Conservation (phyloP, 352 stramenopile genomes). For the Aphanomyces cochlioides region DNA sequence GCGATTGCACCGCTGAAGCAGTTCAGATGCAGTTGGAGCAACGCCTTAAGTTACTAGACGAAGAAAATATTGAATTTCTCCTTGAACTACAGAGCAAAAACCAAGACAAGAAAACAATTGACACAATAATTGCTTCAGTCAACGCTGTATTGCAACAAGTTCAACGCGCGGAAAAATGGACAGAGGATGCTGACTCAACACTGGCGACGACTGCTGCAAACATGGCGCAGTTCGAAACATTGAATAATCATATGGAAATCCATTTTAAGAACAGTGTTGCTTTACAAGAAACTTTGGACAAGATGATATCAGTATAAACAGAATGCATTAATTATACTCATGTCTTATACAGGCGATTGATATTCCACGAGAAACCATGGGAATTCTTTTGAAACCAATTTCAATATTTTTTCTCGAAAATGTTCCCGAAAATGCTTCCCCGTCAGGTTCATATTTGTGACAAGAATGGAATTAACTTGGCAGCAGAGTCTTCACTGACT, state of each 20-base stretch:
- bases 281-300: conserved; percentile 50
- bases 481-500: conserved; percentile 28
- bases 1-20: conserved; percentile 41
- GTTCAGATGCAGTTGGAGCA: conserved; percentile 58
- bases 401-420: conserved; percentile 48
- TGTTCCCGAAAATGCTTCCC: conserved; percentile 15
- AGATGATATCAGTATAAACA: conserved; percentile 38
- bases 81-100: conserved; percentile 53
- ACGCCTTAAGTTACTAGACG: conserved; percentile 54
- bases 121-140: conserved; percentile 57
- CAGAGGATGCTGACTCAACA: conserved; percentile 53
- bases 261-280: conserved; percentile 77
- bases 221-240: conserved; percentile 72
- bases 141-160: conserved; percentile 50
- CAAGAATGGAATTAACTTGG: not conserved
- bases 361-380: conserved; percentile 53
- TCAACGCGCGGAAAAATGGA: conserved; percentile 49
- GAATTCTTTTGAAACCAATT: conserved; percentile 46
- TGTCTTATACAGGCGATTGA: conserved; percentile 36
- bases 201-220: conserved; percentile 57
- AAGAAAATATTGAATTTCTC: conserved; percentile 74
- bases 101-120: conserved; percentile 39
- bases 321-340: not conserved
- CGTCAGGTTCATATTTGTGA: conserved; percentile 4
- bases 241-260: conserved; percentile 77